These are phyloP conservation scores for Coemansia sp. DNA, from an alignment of 192 early-diverging fungal genomes.

Conservation along the genomic window DNA sequence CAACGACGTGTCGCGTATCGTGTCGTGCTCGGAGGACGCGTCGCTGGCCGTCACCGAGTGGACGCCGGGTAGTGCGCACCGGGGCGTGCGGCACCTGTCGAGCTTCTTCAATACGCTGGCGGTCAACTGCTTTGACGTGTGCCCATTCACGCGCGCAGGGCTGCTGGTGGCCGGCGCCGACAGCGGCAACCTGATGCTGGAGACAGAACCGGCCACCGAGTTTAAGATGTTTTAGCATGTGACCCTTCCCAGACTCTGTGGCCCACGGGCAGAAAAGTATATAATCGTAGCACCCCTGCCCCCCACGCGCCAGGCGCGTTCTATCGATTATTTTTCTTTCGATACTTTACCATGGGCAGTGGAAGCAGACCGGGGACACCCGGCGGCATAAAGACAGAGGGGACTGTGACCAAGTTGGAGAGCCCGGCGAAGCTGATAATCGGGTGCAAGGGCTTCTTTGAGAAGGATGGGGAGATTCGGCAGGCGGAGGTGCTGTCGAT, in stretches of 20 bases:
- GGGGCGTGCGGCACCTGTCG: conserved; percentile 11
- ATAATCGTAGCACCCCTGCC: not conserved
- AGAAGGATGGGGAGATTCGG: conserved; percentile 61
- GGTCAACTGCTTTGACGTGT: conserved; percentile 44
- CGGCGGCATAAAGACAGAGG: conserved; percentile 22
- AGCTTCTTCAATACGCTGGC: conserved; percentile 42
- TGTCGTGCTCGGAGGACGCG: conserved; percentile 48
- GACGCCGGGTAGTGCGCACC: not conserved
- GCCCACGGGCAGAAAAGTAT: not conserved
- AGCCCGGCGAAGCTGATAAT: conserved; percentile 38
- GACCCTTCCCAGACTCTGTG: not conserved
- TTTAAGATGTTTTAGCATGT: conserved; percentile 8
- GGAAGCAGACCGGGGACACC: conserved; percentile 43
- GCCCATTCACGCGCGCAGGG: conserved; percentile 25
- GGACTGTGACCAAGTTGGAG: conserved; percentile 10
- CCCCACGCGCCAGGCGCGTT: too few species aligned
- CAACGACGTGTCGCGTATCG: conserved; percentile 16
- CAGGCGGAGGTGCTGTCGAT: conserved; percentile 84
- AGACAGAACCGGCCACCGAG: conserved; percentile 5
- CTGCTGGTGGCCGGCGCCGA: conserved; percentile 47
- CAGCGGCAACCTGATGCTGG: conserved; percentile 44
- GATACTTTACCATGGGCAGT: conserved; percentile 10
- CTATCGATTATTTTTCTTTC: too few species aligned
- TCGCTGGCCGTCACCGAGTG: conserved; percentile 41
- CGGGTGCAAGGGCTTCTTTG: conserved; percentile 60